A percentile compares a stretch with the other conserved stretches of the same genome.
phyloP scores from a whole-genome alignment of 768 basidiomycete genomes.

The Termitomyces eurrhizus region DNA sequence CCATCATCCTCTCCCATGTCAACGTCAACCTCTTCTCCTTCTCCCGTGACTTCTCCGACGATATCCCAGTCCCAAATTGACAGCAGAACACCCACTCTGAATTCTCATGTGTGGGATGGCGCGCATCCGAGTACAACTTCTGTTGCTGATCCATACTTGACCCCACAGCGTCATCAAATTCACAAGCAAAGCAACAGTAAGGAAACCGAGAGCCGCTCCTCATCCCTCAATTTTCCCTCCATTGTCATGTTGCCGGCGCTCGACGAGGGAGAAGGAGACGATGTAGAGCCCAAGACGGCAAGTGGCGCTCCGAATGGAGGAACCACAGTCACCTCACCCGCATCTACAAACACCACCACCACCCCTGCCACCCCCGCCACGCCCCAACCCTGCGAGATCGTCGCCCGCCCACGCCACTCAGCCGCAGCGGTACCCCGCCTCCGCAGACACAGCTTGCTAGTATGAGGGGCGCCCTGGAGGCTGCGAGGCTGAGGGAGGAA shows the following conservation, averaged over 20 bases:
- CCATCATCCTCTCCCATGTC: constrained; percentile 17
- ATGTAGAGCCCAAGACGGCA: neutral
- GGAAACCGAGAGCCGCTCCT: neutral
- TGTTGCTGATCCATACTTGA: neutral
- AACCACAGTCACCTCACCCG: neutral
- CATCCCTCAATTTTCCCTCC: neutral
- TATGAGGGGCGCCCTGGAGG: constrained; percentile 53
- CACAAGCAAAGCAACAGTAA: neutral
- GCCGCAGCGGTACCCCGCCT: constrained; percentile 24
- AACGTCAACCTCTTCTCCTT: neutral
- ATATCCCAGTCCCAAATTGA: constrained; percentile 12
- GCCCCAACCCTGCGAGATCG: constrained; percentile 20
- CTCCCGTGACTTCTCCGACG: constrained; percentile 15
- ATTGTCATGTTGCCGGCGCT: neutral
- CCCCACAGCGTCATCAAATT: neutral
- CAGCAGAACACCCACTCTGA: constrained; percentile 10
- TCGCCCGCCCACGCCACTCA: constrained; percentile 22
- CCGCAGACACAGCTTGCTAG: constrained; percentile 54
- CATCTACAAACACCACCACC: neutral
- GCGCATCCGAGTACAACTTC: neutral
- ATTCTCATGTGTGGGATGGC: neutral
- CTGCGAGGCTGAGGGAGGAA: constrained; percentile 52
- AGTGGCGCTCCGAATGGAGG: neutral
- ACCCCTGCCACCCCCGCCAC: constrained; percentile 4
- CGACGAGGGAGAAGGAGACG: neutral